Evolutionary conservation across 2,329 filamentous ascomycete genomes (phyloP), one percentile per base, ranked within the genome.

Genomic region (Sclerotinia spermophila): DNA sequence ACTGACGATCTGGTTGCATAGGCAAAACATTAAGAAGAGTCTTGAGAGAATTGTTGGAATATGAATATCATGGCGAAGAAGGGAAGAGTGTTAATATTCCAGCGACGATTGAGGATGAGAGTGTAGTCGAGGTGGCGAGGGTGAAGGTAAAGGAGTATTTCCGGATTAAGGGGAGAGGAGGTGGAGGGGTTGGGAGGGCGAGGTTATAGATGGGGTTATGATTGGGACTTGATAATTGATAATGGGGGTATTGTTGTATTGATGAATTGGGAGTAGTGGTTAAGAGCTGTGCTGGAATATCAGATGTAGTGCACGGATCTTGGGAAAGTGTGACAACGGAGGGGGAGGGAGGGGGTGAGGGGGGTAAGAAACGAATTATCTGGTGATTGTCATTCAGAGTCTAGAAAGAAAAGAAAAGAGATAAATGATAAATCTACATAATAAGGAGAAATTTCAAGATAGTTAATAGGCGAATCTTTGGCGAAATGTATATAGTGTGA

Each of bases 1-100:
- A n/a, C 30, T 51, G 15, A 51, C n/a, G 13, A 38, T 5, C 19
- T 11, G 44, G 2, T 0, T 11, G n/a, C 35, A 93, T 90, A n/a
- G 95, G 95, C 40, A 98, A 97, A 86, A 97, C 93, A 6, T 81
- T 97, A 71, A 85, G 94, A 5, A 84, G 94, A 35, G 93, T 97
- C 44, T 81, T 97, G 79, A 85, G 92, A 44, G 92, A 97, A 81
- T 82, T 97, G 74, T 82, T 97, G 24, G 94, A 97, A 82, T 93
- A 96, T 78, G 93, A 93, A 96, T 78, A 93, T 88, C 0, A 88
- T 90, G 7, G 91, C 13, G 88, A 92, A 66, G 93, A 93, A 56
- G 87, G 89, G 80, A 82, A 77, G 51, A 90, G 89, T 79, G 90
- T 97, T 1, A 84, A 85, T 72, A 87, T 95, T 60, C 94, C 94